Evolutionary conservation across 2,329 filamentous ascomycete species (phyloP), one percentile per base, ranked within the genome.

Genomic region (Trichoderma pleuroti): DNA sequence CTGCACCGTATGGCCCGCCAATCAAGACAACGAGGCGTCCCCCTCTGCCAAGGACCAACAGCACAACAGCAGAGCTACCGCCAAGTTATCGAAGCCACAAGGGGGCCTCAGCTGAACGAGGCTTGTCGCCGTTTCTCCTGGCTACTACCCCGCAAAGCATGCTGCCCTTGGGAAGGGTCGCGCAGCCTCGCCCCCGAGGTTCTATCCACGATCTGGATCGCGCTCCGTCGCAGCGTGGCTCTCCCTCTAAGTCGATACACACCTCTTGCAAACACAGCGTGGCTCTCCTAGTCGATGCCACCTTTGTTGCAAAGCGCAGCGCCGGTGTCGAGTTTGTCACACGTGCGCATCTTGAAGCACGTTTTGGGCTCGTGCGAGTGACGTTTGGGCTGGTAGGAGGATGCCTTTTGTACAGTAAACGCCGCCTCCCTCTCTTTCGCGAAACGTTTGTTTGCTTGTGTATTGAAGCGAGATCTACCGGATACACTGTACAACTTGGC

Each of bases 101-200:
- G 52, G 34, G 34, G 34, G 16, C 21, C 52, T 56, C 52, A 59
- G 64, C 64, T 67, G 64, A 67, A 39, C 11, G 56, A 34, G 52
- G 64, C 64, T 57, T 42, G 24, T 57, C 34, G 26, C 59, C 26
- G 30, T 42, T 42, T 32, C 52, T 67, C 34, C 32, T 66, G 63
- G 63, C 52, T 46, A n/a, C 32, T 66, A 66, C 63, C 64, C 64
- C 64, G 64, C 64, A 67, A 67, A 67, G 64, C 59, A 28, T 59
- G 64, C 57, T 57, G 54, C 52, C 49, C 30, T 39, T n/a, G n/a
- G n/a, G 36, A 24, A 32, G 18, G 24, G 14, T 24, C 21, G 32
- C 21, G 32, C 52, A 59, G 28, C 61, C 61, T 64, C 61, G 61
- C 42, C 11, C 12, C 12, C 61, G n/a, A 64, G 42, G 42, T 46